Conservation (phyloP, 176 grass and related monocot genomes). For the Poa pratensis region DNA sequence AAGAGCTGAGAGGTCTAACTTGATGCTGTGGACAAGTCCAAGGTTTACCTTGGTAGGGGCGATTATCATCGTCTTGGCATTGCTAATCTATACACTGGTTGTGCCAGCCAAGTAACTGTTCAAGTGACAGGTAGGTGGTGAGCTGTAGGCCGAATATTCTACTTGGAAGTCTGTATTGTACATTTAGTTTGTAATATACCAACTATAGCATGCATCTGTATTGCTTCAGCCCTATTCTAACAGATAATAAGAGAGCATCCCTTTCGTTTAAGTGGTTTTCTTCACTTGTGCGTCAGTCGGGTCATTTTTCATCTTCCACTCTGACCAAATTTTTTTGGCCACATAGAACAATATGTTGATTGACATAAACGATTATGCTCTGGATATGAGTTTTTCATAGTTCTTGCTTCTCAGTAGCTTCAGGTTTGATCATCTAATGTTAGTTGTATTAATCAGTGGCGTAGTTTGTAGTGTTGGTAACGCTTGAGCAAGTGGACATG, state of each 20-base stretch:
- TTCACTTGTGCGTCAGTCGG: background rate
- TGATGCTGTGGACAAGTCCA: constrained; percentile 91
- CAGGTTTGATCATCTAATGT: background rate
- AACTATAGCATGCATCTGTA: constrained; percentile 35
- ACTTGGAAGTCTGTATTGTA: constrained; percentile 44
- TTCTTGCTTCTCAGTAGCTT: background rate
- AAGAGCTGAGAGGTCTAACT: constrained; percentile 85
- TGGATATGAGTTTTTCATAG: background rate
- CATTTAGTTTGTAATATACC: constrained; percentile 40
- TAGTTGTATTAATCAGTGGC: background rate
- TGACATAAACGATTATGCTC: background rate
- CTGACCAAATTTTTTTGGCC: background rate
- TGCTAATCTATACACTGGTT: constrained; percentile 78
- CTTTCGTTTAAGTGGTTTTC: constrained; percentile 1
- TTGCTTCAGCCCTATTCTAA: constrained; percentile 31
- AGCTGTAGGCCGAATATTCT: constrained; percentile 24
- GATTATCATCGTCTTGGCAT: constrained; percentile 70
- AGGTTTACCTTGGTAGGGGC: constrained; percentile 85
- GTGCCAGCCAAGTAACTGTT: constrained; percentile 68
- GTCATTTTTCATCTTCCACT: constrained; percentile 16
- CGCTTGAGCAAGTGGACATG: constrained; percentile 51
- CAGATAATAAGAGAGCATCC: constrained; percentile 7
- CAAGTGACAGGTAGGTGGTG: constrained; percentile 33
- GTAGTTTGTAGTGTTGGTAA: constrained; percentile 31
- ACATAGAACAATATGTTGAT: constrained; percentile 26